Evolutionary conservation across 345 rosid species (phyloP).

Genomic region (Carallia pectinifolia): DNA sequence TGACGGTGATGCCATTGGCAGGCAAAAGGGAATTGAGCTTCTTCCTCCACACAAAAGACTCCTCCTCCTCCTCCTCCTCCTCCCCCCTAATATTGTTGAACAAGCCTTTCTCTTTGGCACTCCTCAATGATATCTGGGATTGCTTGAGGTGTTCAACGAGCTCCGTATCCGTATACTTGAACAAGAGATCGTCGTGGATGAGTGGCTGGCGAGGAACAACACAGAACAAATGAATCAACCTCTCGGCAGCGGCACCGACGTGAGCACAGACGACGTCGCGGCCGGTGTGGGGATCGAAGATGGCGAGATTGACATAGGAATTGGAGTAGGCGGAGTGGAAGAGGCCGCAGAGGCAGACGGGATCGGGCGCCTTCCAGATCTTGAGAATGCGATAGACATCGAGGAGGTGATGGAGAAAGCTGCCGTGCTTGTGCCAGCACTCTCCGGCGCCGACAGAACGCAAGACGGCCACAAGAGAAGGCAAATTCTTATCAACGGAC

Average conservation of each 20-base stretch:
- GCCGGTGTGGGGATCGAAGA: slow-evolving; percentile 79
- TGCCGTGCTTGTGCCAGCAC: slow-evolving; percentile 99
- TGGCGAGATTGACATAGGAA: slow-evolving; percentile 86
- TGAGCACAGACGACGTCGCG: slow-evolving; percentile 78
- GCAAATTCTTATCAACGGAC: slow-evolving; percentile 54
- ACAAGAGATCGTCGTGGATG: slow-evolving; percentile 83
- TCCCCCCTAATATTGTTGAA: slow-evolving; percentile 35
- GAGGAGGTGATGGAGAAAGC: slow-evolving; percentile 78
- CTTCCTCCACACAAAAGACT: slow-evolving; percentile 77
- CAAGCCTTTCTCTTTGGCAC: slow-evolving; percentile 58
- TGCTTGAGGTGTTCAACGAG: slow-evolving; percentile 59
- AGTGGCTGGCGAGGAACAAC: slow-evolving; percentile 73
- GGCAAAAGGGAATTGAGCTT: slow-evolving; percentile 61
- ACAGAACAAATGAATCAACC: slow-evolving; percentile 80
- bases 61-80: slow-evolving; percentile 26
- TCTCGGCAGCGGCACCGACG: slow-evolving; percentile 82
- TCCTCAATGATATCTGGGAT: slow-evolving; percentile 54
- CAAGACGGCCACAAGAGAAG: slow-evolving; percentile 59
- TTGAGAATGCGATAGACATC: slow-evolving; percentile 81
- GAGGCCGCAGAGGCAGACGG: slow-evolving; percentile 86
- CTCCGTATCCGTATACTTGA: slow-evolving; percentile 64
- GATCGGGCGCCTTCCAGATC: slow-evolving; percentile 75
- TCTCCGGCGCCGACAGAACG: slow-evolving; percentile 95
- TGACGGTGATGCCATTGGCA: slow-evolving; percentile 50
- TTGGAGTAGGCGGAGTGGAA: slow-evolving; percentile 97